phyloP scores from a whole-genome alignment of 139 green algal species.

The Micromonas commoda region DNA sequence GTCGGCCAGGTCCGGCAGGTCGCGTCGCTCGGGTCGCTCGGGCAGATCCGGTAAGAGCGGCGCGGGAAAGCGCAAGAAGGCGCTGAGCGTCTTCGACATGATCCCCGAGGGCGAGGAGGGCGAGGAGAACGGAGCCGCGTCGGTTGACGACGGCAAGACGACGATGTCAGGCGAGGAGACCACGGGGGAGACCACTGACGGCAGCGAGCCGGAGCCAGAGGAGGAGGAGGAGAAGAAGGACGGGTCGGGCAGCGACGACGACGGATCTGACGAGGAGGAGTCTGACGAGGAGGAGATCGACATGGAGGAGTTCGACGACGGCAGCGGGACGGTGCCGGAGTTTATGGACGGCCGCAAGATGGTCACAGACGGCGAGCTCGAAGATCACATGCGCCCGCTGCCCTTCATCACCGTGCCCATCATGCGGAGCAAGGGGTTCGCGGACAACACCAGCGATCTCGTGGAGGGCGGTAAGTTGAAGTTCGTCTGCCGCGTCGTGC shows the following conservation, averaged over 20 bases:
- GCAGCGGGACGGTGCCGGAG: constrained; percentile 5
- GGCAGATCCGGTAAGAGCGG: too few species aligned
- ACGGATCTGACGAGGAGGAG: neutral
- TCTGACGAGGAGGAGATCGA: neutral
- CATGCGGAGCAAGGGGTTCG: neutral
- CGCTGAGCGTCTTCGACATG: too few species aligned
- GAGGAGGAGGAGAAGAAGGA: neutral
- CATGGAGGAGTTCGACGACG: neutral
- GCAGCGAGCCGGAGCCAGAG: too few species aligned
- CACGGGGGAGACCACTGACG: too few species aligned
- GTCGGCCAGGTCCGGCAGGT: too few species aligned
- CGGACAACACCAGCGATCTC: neutral
- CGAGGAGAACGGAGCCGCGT: neutral
- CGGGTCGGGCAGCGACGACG: neutral
- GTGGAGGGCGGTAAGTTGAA: constrained; percentile 4
- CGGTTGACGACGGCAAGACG: neutral
- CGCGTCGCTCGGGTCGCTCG: too few species aligned
- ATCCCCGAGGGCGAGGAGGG: too few species aligned
- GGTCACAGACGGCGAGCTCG: neutral
- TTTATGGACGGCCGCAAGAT: constrained; percentile 17
- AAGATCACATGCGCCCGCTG: constrained; percentile 1
- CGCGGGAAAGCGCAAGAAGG: too few species aligned
- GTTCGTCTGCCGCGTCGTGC: neutral
- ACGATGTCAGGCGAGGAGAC: neutral
- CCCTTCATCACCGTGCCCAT: neutral